Percentiles rank a stretch among this genome's conserved stretches.
Evolutionary conservation across 208 protist genomes (phyloP).

Genomic region (Trypanosoma theileri): DNA sequence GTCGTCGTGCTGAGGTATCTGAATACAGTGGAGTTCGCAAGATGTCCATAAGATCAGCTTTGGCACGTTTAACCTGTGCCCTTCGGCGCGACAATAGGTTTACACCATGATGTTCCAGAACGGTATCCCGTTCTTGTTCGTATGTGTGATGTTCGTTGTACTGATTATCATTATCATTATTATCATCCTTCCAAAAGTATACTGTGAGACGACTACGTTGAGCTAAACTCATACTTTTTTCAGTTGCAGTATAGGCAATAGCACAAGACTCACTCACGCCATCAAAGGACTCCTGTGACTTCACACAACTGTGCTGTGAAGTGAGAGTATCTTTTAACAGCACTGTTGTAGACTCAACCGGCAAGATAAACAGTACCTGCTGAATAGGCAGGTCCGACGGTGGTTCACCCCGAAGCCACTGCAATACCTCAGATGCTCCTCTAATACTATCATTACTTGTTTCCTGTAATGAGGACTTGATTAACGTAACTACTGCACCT

Average conservation of each 20-base stretch:
- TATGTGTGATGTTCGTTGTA: neutral
- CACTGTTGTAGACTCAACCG: neutral
- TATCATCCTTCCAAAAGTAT: conserved; percentile 3
- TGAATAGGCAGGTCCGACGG: neutral
- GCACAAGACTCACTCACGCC: conserved; percentile 1
- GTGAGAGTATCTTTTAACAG: neutral
- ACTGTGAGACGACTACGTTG: neutral
- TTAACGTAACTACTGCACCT: neutral
- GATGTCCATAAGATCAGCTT: neutral
- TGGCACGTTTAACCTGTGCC: conserved; percentile 3
- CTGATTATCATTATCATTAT: neutral
- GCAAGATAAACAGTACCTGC: neutral
- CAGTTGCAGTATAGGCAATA: neutral
- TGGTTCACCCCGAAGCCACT: neutral
- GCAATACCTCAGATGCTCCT: neutral
- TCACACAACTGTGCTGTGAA: neutral
- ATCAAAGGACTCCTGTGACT: neutral
- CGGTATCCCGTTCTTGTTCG: neutral
- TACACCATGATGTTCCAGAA: conserved; percentile 2
- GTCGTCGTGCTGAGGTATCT: too few relatives aligned
- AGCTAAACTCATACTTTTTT: too few relatives aligned
- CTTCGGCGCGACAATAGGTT: neutral
- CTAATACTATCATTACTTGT: neutral
- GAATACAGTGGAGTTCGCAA: neutral
- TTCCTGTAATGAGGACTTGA: neutral